phyloP scores from a whole-genome alignment of 345 rosid species.

The Psidium guajava region DNA sequence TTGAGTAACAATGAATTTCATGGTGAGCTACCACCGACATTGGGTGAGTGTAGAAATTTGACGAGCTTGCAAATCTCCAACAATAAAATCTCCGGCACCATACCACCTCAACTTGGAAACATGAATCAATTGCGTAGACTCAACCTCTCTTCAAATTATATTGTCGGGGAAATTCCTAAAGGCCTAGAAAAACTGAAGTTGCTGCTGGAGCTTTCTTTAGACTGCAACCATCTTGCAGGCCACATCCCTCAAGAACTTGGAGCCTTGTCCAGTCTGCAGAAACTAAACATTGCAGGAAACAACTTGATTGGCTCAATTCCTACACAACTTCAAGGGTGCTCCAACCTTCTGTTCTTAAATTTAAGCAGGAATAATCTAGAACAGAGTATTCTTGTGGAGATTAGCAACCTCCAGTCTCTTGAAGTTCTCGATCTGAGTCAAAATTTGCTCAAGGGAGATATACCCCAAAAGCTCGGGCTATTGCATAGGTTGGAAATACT shows the following conservation, averaged over 20 bases:
- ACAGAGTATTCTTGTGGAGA: slow-evolving; percentile 5
- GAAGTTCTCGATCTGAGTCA: neutral
- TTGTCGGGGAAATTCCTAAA: slow-evolving; percentile 2
- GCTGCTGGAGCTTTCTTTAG: neutral
- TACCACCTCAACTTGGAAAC: neutral
- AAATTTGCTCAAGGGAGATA: neutral
- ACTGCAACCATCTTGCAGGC: slow-evolving; percentile 8
- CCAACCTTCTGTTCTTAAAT: slow-evolving; percentile 3
- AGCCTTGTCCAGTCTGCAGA: neutral
- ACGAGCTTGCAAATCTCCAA: neutral
- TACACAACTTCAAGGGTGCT: neutral
- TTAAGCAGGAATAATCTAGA: slow-evolving; percentile 15
- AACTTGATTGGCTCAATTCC: slow-evolving; percentile 7
- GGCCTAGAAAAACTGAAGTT: slow-evolving; percentile 6
- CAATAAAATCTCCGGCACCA: slow-evolving; percentile 1
- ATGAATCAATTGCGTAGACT: neutral
- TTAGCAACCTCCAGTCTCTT: neutral
- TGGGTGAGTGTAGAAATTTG: neutral
- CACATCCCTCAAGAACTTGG: slow-evolving; percentile 14
- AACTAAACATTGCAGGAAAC: slow-evolving; percentile 15
- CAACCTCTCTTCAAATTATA: slow-evolving; percentile 2
- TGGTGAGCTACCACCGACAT: neutral
- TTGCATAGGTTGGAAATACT: neutral
- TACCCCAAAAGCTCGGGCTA: neutral
- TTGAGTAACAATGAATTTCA: neutral